Base-by-base conservation (phyloP, 371 early-diverging fungal species). In the Conidiobolus incongruus region DNA sequence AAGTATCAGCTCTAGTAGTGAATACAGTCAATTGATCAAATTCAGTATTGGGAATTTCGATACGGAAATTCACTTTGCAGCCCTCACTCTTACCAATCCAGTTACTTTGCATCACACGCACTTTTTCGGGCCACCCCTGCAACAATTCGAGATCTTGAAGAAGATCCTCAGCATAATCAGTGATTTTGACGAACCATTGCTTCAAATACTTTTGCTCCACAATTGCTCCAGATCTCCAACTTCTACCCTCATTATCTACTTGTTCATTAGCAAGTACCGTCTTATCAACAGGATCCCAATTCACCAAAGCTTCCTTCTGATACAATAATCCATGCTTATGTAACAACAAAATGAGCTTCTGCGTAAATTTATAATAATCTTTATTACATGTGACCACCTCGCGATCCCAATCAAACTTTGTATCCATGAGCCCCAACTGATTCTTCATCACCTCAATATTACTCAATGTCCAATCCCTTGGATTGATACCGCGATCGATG, bases 201-300 rank as follows among this genome's bases (percentile, higher is more conserved):
- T 73, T 73, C 17, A 93, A 49, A 45, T 70, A 68, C 40, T 73
- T 61, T 52, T 75, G 72, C 51, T 93, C 92, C 0, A 93, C 94
- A n/a, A 83, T 36, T 0, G 94, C 94, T 8, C 94, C 94, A 0
- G 88, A 87, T 28, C 94, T 52, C 78, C 92, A 91, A 20, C 88
- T 88, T 35, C 69, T 58, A 16, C 94, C 92, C 38, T 83, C 72
- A 8, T 62, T 56, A 62, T 89, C 90, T 1, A 92, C 91, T 65
- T 93, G 94, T 52, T 93, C 94, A 54, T 93, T 93, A 0, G 94
- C 91, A 38, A 93, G 56, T 2, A 93, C 92, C 0, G 94, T 93
- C 49, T 85, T 60, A 52, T 93, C 92, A 0, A 93, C 67, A 0
- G 94, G 94, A 60, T 93, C 94, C 94, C 94, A 93, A 56, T 93